Evolutionary conservation across 2,329 filamentous ascomycete species (phyloP).

Genomic region (Curvularia hawaiiensis): DNA sequence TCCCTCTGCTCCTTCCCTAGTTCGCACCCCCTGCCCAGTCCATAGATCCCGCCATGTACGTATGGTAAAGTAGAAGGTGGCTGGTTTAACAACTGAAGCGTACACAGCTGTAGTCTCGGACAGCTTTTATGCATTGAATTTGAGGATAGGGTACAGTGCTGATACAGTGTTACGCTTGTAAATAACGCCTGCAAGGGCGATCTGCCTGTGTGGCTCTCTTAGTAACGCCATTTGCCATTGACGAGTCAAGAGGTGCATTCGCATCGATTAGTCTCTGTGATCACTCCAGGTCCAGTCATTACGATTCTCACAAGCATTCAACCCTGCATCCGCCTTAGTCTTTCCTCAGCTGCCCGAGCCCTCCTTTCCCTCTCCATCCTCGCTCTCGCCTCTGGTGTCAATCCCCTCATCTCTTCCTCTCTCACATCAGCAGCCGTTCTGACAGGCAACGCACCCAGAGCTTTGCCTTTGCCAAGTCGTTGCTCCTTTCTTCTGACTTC

Average conservation of each 20-base stretch:
- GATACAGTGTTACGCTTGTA: not conserved
- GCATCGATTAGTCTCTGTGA: not conserved
- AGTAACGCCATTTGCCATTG: not conserved
- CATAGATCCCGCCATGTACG: not conserved
- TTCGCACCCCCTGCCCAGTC: not conserved
- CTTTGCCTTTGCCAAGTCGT: slow-evolving; percentile 53
- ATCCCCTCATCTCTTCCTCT: slow-evolving; percentile 80
- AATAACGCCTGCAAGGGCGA: not conserved
- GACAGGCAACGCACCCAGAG: slow-evolving; percentile 61
- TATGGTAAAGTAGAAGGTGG: not conserved
- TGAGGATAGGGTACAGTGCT: not conserved
- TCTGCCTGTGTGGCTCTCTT: not conserved
- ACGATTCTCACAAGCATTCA: not conserved
- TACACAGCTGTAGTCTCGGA: not conserved
- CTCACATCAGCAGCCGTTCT: slow-evolving; percentile 82
- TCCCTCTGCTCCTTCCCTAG: not conserved
- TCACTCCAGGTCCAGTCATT: not conserved
- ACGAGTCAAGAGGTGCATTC: not conserved
- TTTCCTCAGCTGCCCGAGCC: slow-evolving; percentile 89
- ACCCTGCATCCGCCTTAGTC: slow-evolving; percentile 63
- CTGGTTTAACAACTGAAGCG: not conserved
- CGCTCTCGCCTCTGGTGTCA: slow-evolving; percentile 87
- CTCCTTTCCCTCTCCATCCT: slow-evolving; percentile 85
- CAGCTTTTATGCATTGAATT: not conserved
- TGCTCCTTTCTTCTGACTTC: slow-evolving; percentile 59